Evolutionary conservation across 441 rosid genomes (phyloP).

Genomic region (Jatropha multifida): DNA sequence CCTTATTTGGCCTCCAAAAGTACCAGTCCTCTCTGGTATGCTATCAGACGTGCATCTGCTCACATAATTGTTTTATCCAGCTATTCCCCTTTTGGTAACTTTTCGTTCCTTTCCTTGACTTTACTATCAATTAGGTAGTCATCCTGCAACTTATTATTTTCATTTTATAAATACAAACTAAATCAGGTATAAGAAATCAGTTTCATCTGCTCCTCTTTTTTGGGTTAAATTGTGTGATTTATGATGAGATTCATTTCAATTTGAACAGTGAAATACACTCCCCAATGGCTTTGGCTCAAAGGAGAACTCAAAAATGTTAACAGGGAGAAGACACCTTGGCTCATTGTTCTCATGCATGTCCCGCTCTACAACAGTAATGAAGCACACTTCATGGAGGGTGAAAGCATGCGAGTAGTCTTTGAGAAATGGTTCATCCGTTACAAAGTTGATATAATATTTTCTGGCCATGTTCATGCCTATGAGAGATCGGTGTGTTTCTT

Average conservation of each 20-base stretch:
- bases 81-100: constrained; percentile 61
- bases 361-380: constrained; percentile 47
- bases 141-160: neutral
- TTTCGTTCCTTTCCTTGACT: constrained; percentile 1
- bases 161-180: neutral
- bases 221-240: neutral
- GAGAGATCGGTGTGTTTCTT: constrained; percentile 47
- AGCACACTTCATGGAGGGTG: constrained; percentile 52
- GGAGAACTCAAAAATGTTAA: constrained; percentile 42
- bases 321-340: constrained; percentile 57
- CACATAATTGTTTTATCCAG: constrained; percentile 57
- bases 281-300: constrained; percentile 47
- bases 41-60: constrained; percentile 57
- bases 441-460: constrained; percentile 45
- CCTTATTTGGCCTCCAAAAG: constrained; percentile 51
- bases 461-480: constrained; percentile 59
- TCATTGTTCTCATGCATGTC: constrained; percentile 47
- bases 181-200: neutral
- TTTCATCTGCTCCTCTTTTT: neutral
- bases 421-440: constrained; percentile 41
- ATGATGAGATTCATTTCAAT: neutral
- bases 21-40: constrained; percentile 55
- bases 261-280: constrained; percentile 48
- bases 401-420: constrained; percentile 47
- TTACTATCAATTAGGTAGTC: neutral